Conservation (phyloP, 116 monocot genomes). For the Dioscorea cayenensis region DNA sequence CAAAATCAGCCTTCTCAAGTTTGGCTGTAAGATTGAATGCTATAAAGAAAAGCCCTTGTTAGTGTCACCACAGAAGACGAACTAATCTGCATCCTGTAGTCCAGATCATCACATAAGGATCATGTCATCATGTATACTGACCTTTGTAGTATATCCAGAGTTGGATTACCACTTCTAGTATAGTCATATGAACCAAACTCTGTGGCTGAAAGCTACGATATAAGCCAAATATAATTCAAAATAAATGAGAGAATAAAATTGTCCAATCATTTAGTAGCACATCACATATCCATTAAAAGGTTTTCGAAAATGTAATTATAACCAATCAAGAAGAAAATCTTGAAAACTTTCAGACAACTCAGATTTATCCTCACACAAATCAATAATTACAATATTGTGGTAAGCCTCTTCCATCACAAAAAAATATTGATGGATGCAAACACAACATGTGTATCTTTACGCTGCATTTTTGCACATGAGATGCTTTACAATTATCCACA, state of each 20-base stretch:
- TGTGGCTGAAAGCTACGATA: no score
- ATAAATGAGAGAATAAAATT: no score
- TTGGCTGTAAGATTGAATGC: conserved; percentile 72
- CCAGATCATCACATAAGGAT: background rate
- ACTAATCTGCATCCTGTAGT: background rate
- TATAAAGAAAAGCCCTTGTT: conserved; percentile 5
- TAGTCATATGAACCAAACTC: conserved; percentile 85
- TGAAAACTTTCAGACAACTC: no score
- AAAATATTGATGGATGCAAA: no score
- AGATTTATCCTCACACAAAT: no score
- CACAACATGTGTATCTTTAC: no score
- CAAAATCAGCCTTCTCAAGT: conserved; percentile 89
- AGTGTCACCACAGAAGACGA: background rate
- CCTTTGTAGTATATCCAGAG: no score
- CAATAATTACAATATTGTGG: no score
- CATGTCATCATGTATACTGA: conserved; percentile 3
- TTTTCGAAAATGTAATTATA: background rate
- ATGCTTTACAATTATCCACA: no score
- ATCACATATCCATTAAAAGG: conserved; percentile 20
- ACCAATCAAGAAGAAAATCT: background rate
- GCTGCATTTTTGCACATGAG: no score
- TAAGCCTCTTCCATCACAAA: no score
- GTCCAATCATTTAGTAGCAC: conserved; percentile 48
- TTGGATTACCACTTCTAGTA: conserved; percentile 42
- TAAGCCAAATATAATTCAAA: no score